Percentiles rank a stretch among this genome's conserved stretches.
Evolutionary conservation across 768 basidiomycete species (phyloP).

Genomic region (Cyclocybe cylindracea): DNA sequence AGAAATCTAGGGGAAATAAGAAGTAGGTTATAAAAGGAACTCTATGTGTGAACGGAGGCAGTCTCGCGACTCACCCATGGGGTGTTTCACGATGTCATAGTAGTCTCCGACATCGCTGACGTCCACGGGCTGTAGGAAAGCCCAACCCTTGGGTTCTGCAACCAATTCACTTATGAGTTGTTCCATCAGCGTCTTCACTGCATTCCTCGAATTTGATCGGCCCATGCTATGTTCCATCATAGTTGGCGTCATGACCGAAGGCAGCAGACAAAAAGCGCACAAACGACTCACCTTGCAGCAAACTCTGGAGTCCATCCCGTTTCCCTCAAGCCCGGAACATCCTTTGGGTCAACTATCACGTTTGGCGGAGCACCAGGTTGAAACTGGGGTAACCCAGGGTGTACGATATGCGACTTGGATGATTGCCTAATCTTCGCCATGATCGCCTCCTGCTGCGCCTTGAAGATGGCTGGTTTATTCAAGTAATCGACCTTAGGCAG

Average conservation of each 20-base stretch:
- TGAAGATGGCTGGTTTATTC: conserved; percentile 72
- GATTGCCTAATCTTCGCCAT: conserved; percentile 84
- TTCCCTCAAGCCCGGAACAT: conserved; percentile 88
- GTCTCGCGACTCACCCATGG: conserved; percentile 75
- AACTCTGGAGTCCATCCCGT: conserved; percentile 91
- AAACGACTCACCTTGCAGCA: conserved; percentile 59
- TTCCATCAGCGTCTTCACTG: conserved; percentile 75
- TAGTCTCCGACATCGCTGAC: conserved; percentile 83
- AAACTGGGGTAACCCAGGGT: conserved; percentile 79
- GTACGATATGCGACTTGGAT: conserved; percentile 84
- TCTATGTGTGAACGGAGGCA: not conserved
- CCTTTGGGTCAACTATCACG: conserved; percentile 63
- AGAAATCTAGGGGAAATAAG: conserved; percentile 61
- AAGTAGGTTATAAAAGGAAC: conserved; percentile 1
- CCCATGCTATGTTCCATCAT: conserved; percentile 25
- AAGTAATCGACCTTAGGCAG: conserved; percentile 91
- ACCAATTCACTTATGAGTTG: conserved; percentile 47
- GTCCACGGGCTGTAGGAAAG: conserved; percentile 83
- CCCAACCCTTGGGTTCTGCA: conserved; percentile 62
- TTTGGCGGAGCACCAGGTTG: conserved; percentile 55
- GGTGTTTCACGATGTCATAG: conserved; percentile 82
- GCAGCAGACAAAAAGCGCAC: not conserved
- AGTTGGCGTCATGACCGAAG: conserved; percentile 1
- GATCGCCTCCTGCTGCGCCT: conserved; percentile 86
- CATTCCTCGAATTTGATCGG: conserved; percentile 30